Conservation (phyloP, 1,284 basidiomycete genomes). For the Xerocomus amazonicus region DNA sequence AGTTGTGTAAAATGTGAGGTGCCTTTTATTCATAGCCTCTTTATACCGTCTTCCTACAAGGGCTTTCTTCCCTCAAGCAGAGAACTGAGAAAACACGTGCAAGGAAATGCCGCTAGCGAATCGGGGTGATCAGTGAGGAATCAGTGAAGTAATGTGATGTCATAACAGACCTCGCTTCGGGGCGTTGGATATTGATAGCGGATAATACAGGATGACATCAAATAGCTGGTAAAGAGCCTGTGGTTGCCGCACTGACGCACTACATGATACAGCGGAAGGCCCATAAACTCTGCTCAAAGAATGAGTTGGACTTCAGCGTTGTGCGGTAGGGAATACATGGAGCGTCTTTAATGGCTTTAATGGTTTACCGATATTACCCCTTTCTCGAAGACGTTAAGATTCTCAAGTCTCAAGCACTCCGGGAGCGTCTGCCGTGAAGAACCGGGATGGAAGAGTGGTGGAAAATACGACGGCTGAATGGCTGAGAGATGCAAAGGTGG, state of each 20-base stretch:
- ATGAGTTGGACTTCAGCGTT: slow-evolving; percentile 8
- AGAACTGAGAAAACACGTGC: slow-evolving; percentile 13
- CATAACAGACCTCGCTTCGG: slow-evolving; percentile 16
- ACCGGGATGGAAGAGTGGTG: slow-evolving; percentile 3
- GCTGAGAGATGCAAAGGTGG: slow-evolving; percentile 7
- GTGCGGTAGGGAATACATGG: background rate
- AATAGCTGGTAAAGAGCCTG: slow-evolving; percentile 36
- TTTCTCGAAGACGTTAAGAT: slow-evolving; percentile 42
- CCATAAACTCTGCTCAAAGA: background rate
- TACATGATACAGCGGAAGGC: slow-evolving; percentile 12
- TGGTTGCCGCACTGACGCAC: slow-evolving; percentile 4
- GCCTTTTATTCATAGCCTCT: too few relatives aligned
- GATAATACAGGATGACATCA: slow-evolving; percentile 40
- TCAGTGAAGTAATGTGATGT: background rate
- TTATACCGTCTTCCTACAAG: too few relatives aligned
- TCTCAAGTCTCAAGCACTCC: slow-evolving; percentile 42
- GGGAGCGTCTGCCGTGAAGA: slow-evolving; percentile 3
- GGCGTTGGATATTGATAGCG: slow-evolving; percentile 17
- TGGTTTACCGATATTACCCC: slow-evolving; percentile 3
- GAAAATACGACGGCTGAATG: slow-evolving; percentile 8
- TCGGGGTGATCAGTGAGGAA: background rate
- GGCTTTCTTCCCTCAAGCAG: background rate
- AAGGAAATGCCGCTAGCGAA: slow-evolving; percentile 6
- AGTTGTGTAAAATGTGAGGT: too few relatives aligned
- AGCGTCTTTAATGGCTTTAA: background rate